These are phyloP conservation scores for Lasiosphaeriaceae sp. DNA, from an alignment of 495 filamentous ascomycete species.

Conservation along the genomic window DNA sequence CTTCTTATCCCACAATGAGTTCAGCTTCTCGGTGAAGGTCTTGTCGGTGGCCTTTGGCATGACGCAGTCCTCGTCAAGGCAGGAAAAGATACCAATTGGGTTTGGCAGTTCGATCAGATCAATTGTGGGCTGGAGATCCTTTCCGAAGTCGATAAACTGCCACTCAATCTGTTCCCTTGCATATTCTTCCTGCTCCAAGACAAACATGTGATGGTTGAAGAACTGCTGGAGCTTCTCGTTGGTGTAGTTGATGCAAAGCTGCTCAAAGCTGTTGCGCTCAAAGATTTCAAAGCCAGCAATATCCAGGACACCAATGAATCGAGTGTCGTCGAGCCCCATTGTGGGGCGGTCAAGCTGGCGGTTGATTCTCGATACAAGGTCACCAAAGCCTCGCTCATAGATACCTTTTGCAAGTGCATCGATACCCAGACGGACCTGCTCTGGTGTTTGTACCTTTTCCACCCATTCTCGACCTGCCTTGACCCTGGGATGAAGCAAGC, in stretches of 20 bases:
- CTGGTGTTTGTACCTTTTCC: constrained; percentile 93
- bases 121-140: constrained; percentile 95
- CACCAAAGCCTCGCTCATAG: constrained; percentile 92
- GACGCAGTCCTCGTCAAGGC: constrained; percentile 94
- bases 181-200: constrained; percentile 98
- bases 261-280: constrained; percentile 96
- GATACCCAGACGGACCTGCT: constrained; percentile 85
- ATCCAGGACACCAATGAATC: constrained; percentile 97
- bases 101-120: constrained; percentile 95
- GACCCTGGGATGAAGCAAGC: constrained; percentile 85
- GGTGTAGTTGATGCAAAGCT: constrained; percentile 99
- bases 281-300: constrained; percentile 99
- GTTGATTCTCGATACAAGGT: constrained; percentile 90
- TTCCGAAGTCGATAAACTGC: constrained; percentile 99
- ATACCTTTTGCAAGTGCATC: constrained; percentile 96
- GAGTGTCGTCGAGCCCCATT: constrained; percentile 75
- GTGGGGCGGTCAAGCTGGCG: constrained; percentile 78
- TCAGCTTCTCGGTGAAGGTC: constrained; percentile 94
- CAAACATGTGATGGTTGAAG: constrained; percentile 99
- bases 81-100: constrained; percentile 98
- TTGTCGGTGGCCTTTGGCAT: constrained; percentile 99
- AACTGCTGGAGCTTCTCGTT: constrained; percentile 99
- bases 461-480: constrained; percentile 98
- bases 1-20: constrained; percentile 94
- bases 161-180: constrained; percentile 97